These are phyloP conservation scores for Tympanopsis confertula DNA, from an alignment of 2,329 filamentous ascomycete species.

Conservation along the genomic window DNA sequence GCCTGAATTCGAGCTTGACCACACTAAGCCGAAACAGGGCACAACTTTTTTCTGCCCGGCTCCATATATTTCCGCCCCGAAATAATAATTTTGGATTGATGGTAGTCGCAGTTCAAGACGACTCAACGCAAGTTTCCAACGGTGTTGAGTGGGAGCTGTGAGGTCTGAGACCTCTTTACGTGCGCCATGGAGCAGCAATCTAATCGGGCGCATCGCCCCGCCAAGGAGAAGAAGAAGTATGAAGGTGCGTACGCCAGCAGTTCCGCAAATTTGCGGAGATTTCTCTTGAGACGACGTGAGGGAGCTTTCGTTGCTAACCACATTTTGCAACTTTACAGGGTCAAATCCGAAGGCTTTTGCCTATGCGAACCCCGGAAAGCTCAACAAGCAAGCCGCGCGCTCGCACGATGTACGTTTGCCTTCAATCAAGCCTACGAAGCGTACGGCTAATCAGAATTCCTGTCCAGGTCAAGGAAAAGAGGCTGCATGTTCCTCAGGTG, in stretches of 20 bases:
- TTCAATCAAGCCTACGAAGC: not conserved
- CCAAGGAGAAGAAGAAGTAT: conserved; percentile 79
- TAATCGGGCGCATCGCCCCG: conserved; percentile 74
- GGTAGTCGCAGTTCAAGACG: too few species aligned
- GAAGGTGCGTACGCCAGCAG: conserved; percentile 36
- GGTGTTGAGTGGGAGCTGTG: too few species aligned
- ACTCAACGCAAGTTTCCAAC: too few species aligned
- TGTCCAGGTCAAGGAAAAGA: conserved; percentile 76
- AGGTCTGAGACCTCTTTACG: too few species aligned
- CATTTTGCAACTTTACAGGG: conserved; percentile 31
- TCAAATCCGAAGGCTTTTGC: conserved; percentile 85
- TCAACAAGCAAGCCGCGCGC: conserved; percentile 63
- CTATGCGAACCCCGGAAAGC: conserved; percentile 68
- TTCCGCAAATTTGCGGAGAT: conserved; percentile 14
- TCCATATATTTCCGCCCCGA: too few species aligned
- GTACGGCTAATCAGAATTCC: not conserved
- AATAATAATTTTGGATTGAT: too few species aligned
- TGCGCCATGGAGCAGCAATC: conserved; percentile 70
- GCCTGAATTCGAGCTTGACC: too few species aligned
- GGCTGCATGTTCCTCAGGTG: conserved; percentile 89
- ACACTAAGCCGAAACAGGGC: too few species aligned
- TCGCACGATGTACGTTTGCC: conserved; percentile 50
- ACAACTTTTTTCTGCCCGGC: too few species aligned
- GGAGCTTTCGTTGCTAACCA: conserved; percentile 4
- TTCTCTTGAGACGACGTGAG: not conserved